Evolutionary conservation across 176 grass and related monocot species (phyloP), one percentile per base, ranked within the genome.

Genomic region (Rhynchospora breviuscula): DNA sequence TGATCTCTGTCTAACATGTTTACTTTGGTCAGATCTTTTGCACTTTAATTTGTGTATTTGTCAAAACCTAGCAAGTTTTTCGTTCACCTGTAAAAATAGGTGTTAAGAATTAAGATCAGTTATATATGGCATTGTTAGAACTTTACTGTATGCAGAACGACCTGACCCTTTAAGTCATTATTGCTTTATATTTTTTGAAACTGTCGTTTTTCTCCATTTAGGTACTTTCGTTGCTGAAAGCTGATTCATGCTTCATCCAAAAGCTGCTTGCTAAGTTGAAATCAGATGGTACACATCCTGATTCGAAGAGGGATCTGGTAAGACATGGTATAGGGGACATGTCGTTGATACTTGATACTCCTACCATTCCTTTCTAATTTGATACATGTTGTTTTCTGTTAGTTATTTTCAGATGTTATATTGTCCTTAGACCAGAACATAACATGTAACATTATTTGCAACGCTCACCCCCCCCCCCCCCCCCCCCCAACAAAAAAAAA

Each of bases 191-290:
- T 13, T 4, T 66, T 82, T 82, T n/a, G 21, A 49, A 51, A 63
- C 17, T 29, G 61, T 67, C 45, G 21, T 75, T 31, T 26, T 64
- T 81, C 56, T 81, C 47, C 43, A n/a, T 91, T 85, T 86, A 99
- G 97, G 88, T 99, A 84, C 89, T 99, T 84, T 96, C 97, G 53
- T 89, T 93, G 72, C 84, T 99, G 43, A 99, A 99, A 92, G 97
- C 95, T 48, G 97, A 99, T 90, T 79, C 77, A 60, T 89, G 73
- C 79, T 99, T 99, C 93, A 89, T 99, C 53, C 93, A 91, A 93
- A 91, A 95, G 61, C 82, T 99, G 80, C 93, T 99, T 85, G 79
- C 91, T 62, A 92, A 89, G 73, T 93, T 99, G 96, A 95, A 88
- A 82, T 93, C 88, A 21, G 75, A 76, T 13, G 81, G 71, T 82